These are phyloP conservation scores for Pascua guehoae DNA, from an alignment of 1,284 basidiomycete species.

Conservation along the genomic window DNA sequence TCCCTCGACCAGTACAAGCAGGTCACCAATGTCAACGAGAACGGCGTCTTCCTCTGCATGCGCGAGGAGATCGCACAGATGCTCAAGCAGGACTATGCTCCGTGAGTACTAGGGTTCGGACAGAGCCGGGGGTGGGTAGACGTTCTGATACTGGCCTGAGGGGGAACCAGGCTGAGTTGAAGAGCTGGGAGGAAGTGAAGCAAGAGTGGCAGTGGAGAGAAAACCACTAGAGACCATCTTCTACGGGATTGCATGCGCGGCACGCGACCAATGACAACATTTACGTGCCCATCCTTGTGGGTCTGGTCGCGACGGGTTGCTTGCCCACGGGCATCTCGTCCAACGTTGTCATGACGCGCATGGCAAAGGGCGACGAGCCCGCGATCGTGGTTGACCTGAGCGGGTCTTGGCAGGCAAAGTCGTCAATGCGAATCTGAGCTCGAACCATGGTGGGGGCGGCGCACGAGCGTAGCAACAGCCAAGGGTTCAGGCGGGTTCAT, in stretches of 20 bases:
- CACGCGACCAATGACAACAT: constrained; percentile 20
- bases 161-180: too few relatives aligned
- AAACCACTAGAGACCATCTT: too few relatives aligned
- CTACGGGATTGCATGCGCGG: constrained; percentile 28
- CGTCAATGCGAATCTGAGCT: too few relatives aligned
- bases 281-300: constrained; percentile 8
- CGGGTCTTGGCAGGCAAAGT: neutral
- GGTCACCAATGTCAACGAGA: constrained; percentile 28
- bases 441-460: too few relatives aligned
- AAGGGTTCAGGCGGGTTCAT: too few relatives aligned
- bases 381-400: constrained; percentile 10
- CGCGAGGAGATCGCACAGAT: constrained; percentile 20
- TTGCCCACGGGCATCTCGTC: constrained; percentile 30
- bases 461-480: too few relatives aligned
- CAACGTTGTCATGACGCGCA: constrained; percentile 44
- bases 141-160: too few relatives aligned
- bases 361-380: constrained; percentile 35
- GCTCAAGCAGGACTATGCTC: constrained; percentile 13
- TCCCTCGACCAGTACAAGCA: constrained; percentile 25
- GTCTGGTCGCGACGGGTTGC: constrained; percentile 27
- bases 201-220: too few relatives aligned
- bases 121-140: neutral
- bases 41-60: constrained; percentile 21
- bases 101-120: neutral
- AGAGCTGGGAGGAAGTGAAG: too few relatives aligned